Percentiles rank a stretch among this genome's conserved stretches.
phyloP scores from a whole-genome alignment of 1,284 basidiomycete genomes.

The Tetrapyrgos nigripes region DNA sequence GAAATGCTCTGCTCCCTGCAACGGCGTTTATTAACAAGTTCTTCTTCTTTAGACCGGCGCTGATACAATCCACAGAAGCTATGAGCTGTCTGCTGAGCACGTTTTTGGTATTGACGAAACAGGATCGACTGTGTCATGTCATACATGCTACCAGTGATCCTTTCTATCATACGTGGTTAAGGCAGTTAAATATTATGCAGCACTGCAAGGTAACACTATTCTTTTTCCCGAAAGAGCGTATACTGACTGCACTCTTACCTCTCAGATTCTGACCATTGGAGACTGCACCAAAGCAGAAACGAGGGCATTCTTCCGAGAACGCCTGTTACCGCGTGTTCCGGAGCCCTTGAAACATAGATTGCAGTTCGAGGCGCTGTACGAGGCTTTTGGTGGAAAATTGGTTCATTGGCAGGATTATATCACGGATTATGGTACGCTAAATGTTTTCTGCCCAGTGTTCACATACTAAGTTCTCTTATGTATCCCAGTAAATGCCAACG shows the following conservation, averaged over 20 bases:
- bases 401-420: conserved; percentile 83
- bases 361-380: conserved; percentile 75
- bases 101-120: conserved; percentile 85
- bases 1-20: conserved; percentile 1
- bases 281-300: conserved; percentile 79
- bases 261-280: conserved; percentile 76
- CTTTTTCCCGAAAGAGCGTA: too few species aligned
- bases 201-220: conserved; percentile 70
- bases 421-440: conserved; percentile 67
- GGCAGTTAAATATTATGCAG: conserved; percentile 78
- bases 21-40: conserved; percentile 14
- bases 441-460: conserved; percentile 12
- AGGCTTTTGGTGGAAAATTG: conserved; percentile 82
- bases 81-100: conserved; percentile 86
- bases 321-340: conserved; percentile 66
- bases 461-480: not conserved
- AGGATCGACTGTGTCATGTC: conserved; percentile 82
- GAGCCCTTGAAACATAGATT: conserved; percentile 57
- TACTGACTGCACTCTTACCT: conserved; percentile 9
- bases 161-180: conserved; percentile 83
- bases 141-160: conserved; percentile 86
- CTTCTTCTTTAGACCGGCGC: conserved; percentile 57
- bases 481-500: conserved; percentile 51
- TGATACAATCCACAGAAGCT: conserved; percentile 77
- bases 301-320: conserved; percentile 66